These are phyloP conservation scores for Aspergillus brasiliensis DNA, from an alignment of 2,329 filamentous ascomycete species.

Conservation along the genomic window DNA sequence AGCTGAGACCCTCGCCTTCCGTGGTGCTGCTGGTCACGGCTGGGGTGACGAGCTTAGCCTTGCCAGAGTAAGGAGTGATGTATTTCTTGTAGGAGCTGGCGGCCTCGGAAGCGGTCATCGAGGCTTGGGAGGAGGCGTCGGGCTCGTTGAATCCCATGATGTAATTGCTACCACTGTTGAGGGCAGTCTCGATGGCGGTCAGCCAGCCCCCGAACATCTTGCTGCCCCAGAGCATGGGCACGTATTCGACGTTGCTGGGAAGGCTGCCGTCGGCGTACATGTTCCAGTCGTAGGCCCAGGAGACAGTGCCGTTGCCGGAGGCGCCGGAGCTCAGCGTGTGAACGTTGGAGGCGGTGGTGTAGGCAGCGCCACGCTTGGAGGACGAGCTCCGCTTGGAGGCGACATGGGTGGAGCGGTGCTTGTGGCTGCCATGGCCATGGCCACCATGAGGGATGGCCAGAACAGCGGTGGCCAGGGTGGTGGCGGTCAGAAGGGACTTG, in stretches of 20 bases:
- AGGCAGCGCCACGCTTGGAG: slow-evolving; percentile 38
- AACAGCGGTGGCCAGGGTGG: slow-evolving; percentile 37
- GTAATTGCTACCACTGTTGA: slow-evolving; percentile 39
- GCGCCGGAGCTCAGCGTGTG: slow-evolving; percentile 29
- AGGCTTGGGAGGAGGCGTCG: slow-evolving; percentile 42
- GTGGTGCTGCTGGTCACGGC: slow-evolving; percentile 43
- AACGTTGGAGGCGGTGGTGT: slow-evolving; percentile 42
- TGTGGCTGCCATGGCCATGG: not conserved
- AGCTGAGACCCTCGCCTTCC: slow-evolving; percentile 39
- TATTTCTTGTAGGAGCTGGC: slow-evolving; percentile 39
- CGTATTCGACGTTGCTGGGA: slow-evolving; percentile 42
- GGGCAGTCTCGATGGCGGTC: slow-evolving; percentile 34
- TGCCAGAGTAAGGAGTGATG: slow-evolving; percentile 40
- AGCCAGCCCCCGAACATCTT: slow-evolving; percentile 41
- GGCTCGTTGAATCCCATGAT: slow-evolving; percentile 53
- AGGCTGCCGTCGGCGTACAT: slow-evolving; percentile 31
- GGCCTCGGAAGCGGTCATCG: slow-evolving; percentile 41
- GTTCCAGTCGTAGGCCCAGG: slow-evolving; percentile 53
- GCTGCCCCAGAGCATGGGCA: slow-evolving; percentile 50
- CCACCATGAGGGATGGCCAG: slow-evolving; percentile 34
- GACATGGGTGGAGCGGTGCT: not conserved
- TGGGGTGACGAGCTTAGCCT: slow-evolving; percentile 46
- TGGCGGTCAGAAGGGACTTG: slow-evolving; percentile 33
- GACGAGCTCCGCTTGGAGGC: slow-evolving; percentile 1
- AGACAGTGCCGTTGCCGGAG: slow-evolving; percentile 26